These are phyloP conservation scores for Sporisorium reilianum DNA, from an alignment of 1,284 basidiomycete species.

Conservation along the genomic window DNA sequence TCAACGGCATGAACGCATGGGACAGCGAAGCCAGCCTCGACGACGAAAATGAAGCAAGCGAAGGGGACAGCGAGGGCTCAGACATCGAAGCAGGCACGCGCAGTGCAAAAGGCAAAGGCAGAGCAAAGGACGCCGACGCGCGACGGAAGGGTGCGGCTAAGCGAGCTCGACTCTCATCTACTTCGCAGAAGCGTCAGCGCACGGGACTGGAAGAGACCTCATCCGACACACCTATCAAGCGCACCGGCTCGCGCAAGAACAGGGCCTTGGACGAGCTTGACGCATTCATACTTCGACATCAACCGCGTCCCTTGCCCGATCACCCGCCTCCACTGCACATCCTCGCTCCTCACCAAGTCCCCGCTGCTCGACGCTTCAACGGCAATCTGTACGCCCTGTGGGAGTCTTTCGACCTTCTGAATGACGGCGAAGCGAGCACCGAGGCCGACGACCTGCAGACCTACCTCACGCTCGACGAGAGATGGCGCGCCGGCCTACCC, in stretches of 20 bases:
- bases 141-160: slow-evolving; percentile 5
- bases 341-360: slow-evolving; percentile 47
- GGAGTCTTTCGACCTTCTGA: slow-evolving; percentile 41
- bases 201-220: slow-evolving; percentile 14
- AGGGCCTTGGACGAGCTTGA: slow-evolving; percentile 40
- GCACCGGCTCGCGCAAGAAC: slow-evolving; percentile 34
- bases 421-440: slow-evolving; percentile 37
- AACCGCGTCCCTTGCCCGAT: slow-evolving; percentile 34
- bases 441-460: slow-evolving; percentile 39
- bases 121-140: background rate
- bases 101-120: slow-evolving; percentile 14
- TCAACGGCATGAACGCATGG: background rate
- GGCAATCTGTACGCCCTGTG: slow-evolving; percentile 32
- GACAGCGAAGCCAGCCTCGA: slow-evolving; percentile 17
- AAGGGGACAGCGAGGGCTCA: slow-evolving; percentile 10
- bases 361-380: slow-evolving; percentile 28
- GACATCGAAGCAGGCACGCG: slow-evolving; percentile 4
- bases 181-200: slow-evolving; percentile 17
- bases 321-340: slow-evolving; percentile 43
- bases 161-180: slow-evolving; percentile 12
- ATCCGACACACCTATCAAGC: slow-evolving; percentile 23
- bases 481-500: slow-evolving; percentile 45
- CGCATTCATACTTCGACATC: slow-evolving; percentile 36
- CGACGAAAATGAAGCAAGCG: slow-evolving; percentile 14
- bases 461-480: slow-evolving; percentile 43